Base-by-base conservation (phyloP, 2,329 filamentous ascomycete species). In the Botrytis pseudocinerea region DNA sequence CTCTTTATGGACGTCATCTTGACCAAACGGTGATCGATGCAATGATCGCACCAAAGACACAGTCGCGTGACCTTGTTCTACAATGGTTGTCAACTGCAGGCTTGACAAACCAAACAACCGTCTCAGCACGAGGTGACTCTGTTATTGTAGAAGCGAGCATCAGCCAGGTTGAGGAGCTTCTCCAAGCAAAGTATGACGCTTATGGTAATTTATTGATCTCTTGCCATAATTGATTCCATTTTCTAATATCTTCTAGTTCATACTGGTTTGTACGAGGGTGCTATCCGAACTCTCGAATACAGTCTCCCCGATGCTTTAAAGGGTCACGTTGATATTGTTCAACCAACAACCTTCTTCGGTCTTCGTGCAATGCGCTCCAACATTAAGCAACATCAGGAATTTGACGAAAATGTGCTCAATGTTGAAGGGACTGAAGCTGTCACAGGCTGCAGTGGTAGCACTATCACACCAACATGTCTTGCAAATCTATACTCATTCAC, bases 341-440 rank as follows among this genome's bases (percentile, higher is more conserved):
- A 90, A 78, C 88, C 88, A 7, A 90, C 88, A 2, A 90, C 85
- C 62, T 88, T 87, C 2, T 90, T 90, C 81, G 87, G 78, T 76
- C 73, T 80, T 73, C 76, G 75, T 80, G 74, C 73, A 74, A 80
- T 78, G 75, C 78, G 54, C 78, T 79, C 79, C 18, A 78, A 73
- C 1, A 75, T 79, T 35, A 75, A 73, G n/a, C 66, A 74, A 22
- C 46, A 64, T 51, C 25, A 69, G 32, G 40, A 60, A 14, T 68
- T 75, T n/a, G 72, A 75, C 25, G 73, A 75, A 42, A 72, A 60
- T 61, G 54, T 48, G 4, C 60, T 73, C 9, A 64, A 70, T 28
- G 71, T 64, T 20, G 51, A 73, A 2, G 73, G 72, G 8, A 75
- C 73, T 28, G 62, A 73, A 69, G 78, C 76, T 32, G 78, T 79